Evolutionary conservation across 768 basidiomycete genomes (phyloP).

Genomic region (Tubosaeta sp.): DNA sequence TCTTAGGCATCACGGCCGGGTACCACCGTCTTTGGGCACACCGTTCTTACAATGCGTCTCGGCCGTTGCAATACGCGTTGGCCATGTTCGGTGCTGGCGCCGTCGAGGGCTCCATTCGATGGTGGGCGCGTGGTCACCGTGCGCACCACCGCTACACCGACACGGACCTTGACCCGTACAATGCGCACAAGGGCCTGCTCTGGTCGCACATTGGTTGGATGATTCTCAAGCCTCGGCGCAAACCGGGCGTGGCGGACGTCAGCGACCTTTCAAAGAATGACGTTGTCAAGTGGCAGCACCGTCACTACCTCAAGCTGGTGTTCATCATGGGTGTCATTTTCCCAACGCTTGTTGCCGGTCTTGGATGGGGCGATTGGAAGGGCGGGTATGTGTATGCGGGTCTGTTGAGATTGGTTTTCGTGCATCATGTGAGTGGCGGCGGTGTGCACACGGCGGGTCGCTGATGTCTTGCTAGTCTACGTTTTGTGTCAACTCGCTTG

Average conservation of each 20-base stretch:
- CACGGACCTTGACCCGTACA: constrained; percentile 95
- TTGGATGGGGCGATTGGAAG: constrained; percentile 78
- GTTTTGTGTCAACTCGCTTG: constrained; percentile 95
- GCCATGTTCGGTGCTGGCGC: constrained; percentile 88
- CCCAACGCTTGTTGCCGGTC: constrained; percentile 73
- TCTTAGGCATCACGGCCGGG: constrained; percentile 78
- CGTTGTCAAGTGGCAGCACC: constrained; percentile 85
- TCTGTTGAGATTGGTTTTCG: constrained; percentile 72
- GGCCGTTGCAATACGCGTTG: constrained; percentile 79
- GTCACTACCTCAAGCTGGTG: constrained; percentile 68
- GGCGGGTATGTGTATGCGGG: constrained; percentile 89
- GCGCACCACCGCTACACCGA: constrained; percentile 97
- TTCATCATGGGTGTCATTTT: constrained; percentile 66
- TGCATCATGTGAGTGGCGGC: constrained; percentile 68
- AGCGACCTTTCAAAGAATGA: constrained; percentile 78
- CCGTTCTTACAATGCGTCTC: constrained; percentile 88
- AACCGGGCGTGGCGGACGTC: constrained; percentile 86
- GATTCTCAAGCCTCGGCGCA: constrained; percentile 85
- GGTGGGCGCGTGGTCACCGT: constrained; percentile 98
- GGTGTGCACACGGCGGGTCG: no score
- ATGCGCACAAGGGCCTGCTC: constrained; percentile 83
- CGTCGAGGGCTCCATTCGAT: constrained; percentile 94
- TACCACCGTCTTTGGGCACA: constrained; percentile 99
- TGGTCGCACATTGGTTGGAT: constrained; percentile 93
- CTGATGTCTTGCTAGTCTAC: constrained; percentile 58